Evolutionary conservation across 495 filamentous ascomycete species (phyloP).

Genomic region (Podospora appendiculata): DNA sequence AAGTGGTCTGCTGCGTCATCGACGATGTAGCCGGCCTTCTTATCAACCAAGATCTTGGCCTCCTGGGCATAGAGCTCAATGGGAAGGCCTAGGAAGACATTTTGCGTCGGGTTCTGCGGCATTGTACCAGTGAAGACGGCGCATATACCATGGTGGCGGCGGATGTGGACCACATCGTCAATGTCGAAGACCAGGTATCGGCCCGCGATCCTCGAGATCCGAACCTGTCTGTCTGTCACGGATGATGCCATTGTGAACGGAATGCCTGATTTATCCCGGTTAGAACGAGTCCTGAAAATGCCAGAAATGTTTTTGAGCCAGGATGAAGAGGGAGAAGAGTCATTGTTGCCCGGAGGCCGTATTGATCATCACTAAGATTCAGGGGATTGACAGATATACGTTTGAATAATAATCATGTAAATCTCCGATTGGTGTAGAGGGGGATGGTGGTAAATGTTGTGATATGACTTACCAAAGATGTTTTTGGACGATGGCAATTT

Average conservation of each 20-base stretch:
- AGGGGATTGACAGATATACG: conserved; percentile 38
- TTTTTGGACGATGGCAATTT: conserved; percentile 13
- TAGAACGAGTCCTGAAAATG: conserved; percentile 6
- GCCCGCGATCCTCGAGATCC: conserved; percentile 73
- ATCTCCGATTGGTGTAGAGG: not conserved
- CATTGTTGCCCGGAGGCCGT: conserved; percentile 26
- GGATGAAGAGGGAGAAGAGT: conserved; percentile 8
- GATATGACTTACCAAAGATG: conserved; percentile 17
- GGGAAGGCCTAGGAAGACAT: conserved; percentile 85
- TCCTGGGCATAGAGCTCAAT: conserved; percentile 89
- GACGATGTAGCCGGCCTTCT: conserved; percentile 67
- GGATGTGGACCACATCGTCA: conserved; percentile 70
- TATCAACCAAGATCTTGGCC: conserved; percentile 73
- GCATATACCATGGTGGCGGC: conserved; percentile 75
- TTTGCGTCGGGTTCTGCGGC: conserved; percentile 88
- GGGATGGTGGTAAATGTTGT: not conserved
- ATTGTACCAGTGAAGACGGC: conserved; percentile 81
- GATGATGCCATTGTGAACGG: conserved; percentile 18
- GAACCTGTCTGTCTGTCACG: conserved; percentile 37
- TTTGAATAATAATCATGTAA: conserved; percentile 30
- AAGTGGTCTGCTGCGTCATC: conserved; percentile 66
- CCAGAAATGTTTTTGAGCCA: not conserved
- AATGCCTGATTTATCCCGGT: conserved; percentile 5
- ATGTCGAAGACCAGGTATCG: conserved; percentile 88
- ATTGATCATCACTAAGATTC: conserved; percentile 30